Evolutionary conservation across 768 basidiomycete species (phyloP), one percentile per base, ranked within the genome.

Genomic region (Obba rivulosa): DNA sequence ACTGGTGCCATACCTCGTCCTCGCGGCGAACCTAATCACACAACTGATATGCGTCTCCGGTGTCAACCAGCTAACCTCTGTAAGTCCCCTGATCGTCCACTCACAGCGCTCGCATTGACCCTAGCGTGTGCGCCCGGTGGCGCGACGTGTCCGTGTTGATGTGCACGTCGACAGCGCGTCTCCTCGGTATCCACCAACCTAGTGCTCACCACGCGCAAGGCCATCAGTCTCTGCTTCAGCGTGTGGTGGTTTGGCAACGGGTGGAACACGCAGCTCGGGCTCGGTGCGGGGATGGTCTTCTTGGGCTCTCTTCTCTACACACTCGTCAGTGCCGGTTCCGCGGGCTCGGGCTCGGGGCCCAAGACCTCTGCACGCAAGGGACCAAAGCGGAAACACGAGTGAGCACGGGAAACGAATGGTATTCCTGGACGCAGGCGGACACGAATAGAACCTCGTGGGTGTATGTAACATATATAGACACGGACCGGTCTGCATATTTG

Each of bases 181-280:
- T 87, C 87, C 8, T 83, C 84, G 2, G 85, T 91, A 1, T 86
- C 86, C 3, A 89, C 88, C 7, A 89, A 89, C 56, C 75, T 93
- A 36, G 79, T 88, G 16, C 71, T 92, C 28, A 92, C 90, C 1
- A 70, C 82, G 0, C 78, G 91, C 42, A 93, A 93, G 62, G 89
- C 89, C 5, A 63, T 89, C 41, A 87, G 84, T 53, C 73, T 93
- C 18, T 83, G 80, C 55, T 78, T 92, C 50, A 87, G 84, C 57
- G 84, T 93, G 8, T 89, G 86, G 85, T 90, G 80, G 78, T 91
- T 90, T 59, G 82, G 82, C 2, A 81, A 78, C 52, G 80, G 79
- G 4, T 83, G 85, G 79, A 87, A 87, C 50, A 47, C 61, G 0
- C 78, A 80, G 50, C 69, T 92, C 20, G 81, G 71, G 0, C 34